A percentile compares a stretch with the other conserved stretches of the same genome.
Conservation (phyloP, 164 flowering plant species). For the Pachysandra terminalis region DNA sequence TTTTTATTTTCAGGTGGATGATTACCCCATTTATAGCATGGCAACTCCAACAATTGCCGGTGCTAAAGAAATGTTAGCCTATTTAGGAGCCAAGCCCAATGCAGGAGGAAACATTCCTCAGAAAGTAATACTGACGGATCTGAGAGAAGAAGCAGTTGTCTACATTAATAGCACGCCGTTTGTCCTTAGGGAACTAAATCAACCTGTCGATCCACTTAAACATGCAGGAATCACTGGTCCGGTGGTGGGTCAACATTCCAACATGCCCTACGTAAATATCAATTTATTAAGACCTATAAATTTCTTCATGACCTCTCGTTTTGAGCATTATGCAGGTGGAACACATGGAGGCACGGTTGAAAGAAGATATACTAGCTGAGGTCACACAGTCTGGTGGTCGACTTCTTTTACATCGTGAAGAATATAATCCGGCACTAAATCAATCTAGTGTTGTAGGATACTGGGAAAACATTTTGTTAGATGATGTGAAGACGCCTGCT, state of each 20-base stretch:
- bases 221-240: slow-evolving; percentile 94
- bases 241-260: slow-evolving; percentile 44
- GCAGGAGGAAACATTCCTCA: slow-evolving; percentile 27
- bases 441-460: slow-evolving; percentile 78
- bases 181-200: slow-evolving; percentile 88
- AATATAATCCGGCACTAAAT: slow-evolving; percentile 61
- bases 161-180: slow-evolving; percentile 89
- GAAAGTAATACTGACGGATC: slow-evolving; percentile 73
- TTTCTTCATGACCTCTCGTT: slow-evolving; percentile 7
- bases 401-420: slow-evolving; percentile 95
- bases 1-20: slow-evolving; percentile 84
- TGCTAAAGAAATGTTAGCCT: slow-evolving; percentile 79
- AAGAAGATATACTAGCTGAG: slow-evolving; percentile 87
- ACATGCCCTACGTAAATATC: not conserved
- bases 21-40: slow-evolving; percentile 91
- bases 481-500: slow-evolving; percentile 85
- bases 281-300: not conserved
- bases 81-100: slow-evolving; percentile 54
- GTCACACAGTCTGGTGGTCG: slow-evolving; percentile 69
- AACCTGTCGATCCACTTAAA: slow-evolving; percentile 92
- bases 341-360: slow-evolving; percentile 86
- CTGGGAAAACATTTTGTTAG: slow-evolving; percentile 85
- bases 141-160: slow-evolving; percentile 96
- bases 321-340: slow-evolving; percentile 58
- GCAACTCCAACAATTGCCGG: slow-evolving; percentile 92